A percentile compares a stretch with the other conserved stretches of the same genome.
phyloP scores from a whole-genome alignment of 2,329 filamentous ascomycete species.

The Stemphylium lycopersici region DNA sequence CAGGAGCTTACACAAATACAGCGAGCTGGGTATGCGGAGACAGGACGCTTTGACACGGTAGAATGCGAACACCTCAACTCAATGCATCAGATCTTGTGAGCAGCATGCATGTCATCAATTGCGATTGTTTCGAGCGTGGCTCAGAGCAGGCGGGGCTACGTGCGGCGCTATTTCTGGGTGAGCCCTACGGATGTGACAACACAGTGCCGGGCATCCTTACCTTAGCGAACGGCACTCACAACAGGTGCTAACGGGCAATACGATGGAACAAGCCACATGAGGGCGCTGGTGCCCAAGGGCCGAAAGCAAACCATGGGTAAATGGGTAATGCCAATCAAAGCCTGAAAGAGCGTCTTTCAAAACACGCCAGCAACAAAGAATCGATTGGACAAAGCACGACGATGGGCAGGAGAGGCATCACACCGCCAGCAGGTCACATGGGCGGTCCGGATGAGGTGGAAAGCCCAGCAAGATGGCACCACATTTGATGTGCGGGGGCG shows the following conservation, averaged over 20 bases:
- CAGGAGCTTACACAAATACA: conserved; percentile 13
- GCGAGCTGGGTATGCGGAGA: background rate
- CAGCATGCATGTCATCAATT: conserved; percentile 39
- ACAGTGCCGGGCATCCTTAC: conserved; percentile 15
- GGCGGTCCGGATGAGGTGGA: conserved; percentile 12
- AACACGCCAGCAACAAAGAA: conserved; percentile 7
- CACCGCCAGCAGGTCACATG: conserved; percentile 46
- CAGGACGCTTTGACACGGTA: conserved; percentile 3
- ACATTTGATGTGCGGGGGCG: conserved; percentile 28
- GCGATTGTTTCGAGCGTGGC: conserved; percentile 14
- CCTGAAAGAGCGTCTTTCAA: conserved; percentile 4
- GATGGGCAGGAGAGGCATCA: conserved; percentile 24
- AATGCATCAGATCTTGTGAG: conserved; percentile 2
- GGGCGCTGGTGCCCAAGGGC: conserved; percentile 9
- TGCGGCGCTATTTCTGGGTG: conserved; percentile 32
- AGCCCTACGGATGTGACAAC: conserved; percentile 9
- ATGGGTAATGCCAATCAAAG: background rate
- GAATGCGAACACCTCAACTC: conserved; percentile 11
- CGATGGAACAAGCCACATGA: background rate
- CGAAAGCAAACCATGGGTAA: background rate
- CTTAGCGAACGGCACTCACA: conserved; percentile 10
- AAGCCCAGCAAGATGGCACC: conserved; percentile 10
- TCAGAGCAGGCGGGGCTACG: conserved; percentile 29
- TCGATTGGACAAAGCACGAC: conserved; percentile 24
- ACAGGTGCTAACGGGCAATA: background rate